Conservation (phyloP, 2,329 filamentous ascomycete species). For the Chalara sp. region DNA sequence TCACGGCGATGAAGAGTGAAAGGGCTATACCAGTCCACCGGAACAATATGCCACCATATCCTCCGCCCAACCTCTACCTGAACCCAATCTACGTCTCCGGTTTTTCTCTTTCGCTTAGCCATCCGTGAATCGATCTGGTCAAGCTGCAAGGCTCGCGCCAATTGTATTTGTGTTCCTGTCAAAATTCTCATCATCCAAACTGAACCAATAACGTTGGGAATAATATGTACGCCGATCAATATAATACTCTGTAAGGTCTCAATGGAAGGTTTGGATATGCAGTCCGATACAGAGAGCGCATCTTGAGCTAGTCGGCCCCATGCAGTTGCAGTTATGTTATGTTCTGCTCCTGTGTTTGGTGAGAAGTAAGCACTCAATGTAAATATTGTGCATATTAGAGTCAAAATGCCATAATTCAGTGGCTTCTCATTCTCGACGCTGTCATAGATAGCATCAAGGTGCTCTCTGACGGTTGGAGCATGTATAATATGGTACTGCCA, state of each 20-base stretch:
- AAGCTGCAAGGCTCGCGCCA: constrained; percentile 15
- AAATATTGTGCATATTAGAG: constrained; percentile 15
- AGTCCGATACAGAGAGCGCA: constrained; percentile 21
- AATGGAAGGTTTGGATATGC: constrained; percentile 21
- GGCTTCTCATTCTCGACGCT: constrained; percentile 8
- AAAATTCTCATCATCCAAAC: constrained; percentile 27
- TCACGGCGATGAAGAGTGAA: background rate
- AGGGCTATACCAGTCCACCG: constrained; percentile 29
- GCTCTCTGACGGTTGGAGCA: constrained; percentile 12
- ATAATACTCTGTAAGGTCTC: constrained; percentile 32
- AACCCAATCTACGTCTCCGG: constrained; percentile 16
- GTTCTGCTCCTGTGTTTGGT: constrained; percentile 1
- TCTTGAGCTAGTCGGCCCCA: constrained; percentile 15
- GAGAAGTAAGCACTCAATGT: constrained; percentile 16
- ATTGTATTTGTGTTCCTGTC: constrained; percentile 24
- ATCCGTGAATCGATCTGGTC: constrained; percentile 15
- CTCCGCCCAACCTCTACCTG: constrained; percentile 30
- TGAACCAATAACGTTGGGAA: constrained; percentile 28
- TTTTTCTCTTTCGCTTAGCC: constrained; percentile 15
- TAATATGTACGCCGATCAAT: constrained; percentile 28
- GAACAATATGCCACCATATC: constrained; percentile 35
- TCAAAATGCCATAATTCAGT: constrained; percentile 10
- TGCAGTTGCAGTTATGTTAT: background rate
- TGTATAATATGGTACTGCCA: constrained; percentile 20
- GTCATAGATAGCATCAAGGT: constrained; percentile 11